Evolutionary conservation across 2,329 filamentous ascomycete genomes (phyloP), one percentile per base, ranked within the genome.

Genomic region (Neobulgaria alba): DNA sequence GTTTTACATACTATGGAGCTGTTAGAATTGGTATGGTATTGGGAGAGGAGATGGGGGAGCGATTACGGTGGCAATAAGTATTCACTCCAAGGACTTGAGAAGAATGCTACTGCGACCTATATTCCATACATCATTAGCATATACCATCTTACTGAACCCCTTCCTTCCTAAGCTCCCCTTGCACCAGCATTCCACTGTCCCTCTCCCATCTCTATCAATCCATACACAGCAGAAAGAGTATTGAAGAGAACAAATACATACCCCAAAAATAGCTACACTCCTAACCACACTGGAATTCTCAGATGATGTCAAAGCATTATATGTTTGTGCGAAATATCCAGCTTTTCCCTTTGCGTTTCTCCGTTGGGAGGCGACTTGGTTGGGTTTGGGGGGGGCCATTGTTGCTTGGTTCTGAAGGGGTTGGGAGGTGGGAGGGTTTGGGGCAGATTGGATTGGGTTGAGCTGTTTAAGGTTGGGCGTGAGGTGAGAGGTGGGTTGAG

Each of bases 251-350:
- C 21, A 17, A 3, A 29, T n/a, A 45, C 79, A 59, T 70, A 85
- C 79, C 41, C 78, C 79, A 57, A 85, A 85, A 54, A 83, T 61
- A 49, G 75, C 68, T 51, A 85, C 65, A 58, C 79, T 83, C 54
- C 76, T 72, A 45, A 85, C 79, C 42, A 84, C 73, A 42, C 77
- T 73, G 36, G 77, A 71, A 63, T 85, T 85, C 58, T 85, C 81
- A 23, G 79, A 63, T 19, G 74, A 73, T 41, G 77, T 83, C 56
- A 84, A 57, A 50, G 75, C 67, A 46, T 73, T 69, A 62, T 82
- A 84, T 50, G 74, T 68, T 42, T 67, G 68, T 53, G 66, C 67
- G 50, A 82, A 52, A 61, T 75, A 69, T 48, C 79, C 72, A 7
- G 12, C 12, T 12, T 12, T 7, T 54, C 68, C 71, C 47, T 64